A percentile compares a stretch with the other conserved stretches of the same genome.
Conservation (phyloP, 2,329 filamentous ascomycete genomes). For the Aspergillus persii region DNA sequence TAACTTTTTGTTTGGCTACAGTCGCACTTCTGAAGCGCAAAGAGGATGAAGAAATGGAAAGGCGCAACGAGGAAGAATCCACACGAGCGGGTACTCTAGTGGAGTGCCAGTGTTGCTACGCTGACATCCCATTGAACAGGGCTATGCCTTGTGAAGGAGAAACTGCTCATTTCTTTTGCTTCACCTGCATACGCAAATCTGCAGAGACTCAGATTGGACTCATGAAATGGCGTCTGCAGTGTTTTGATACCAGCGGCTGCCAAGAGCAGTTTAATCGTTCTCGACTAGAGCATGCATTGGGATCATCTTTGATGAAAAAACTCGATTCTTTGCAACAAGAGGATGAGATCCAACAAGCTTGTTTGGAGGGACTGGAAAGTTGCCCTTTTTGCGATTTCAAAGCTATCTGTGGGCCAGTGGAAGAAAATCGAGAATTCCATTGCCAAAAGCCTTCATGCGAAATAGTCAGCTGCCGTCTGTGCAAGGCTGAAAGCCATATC, state of each 20-base stretch:
- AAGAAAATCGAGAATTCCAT: constrained; percentile 68
- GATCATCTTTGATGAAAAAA: constrained; percentile 57
- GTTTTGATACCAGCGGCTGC: constrained; percentile 70
- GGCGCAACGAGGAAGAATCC: constrained; percentile 35
- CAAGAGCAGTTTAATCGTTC: constrained; percentile 56
- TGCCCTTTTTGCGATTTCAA: constrained; percentile 84
- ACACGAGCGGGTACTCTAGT: constrained; percentile 52
- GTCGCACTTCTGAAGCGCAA: constrained; percentile 17
- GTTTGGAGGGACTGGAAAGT: constrained; percentile 67
- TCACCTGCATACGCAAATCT: constrained; percentile 61
- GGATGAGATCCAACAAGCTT: constrained; percentile 65
- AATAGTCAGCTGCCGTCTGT: constrained; percentile 65
- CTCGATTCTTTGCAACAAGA: constrained; percentile 71
- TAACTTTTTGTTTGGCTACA: constrained; percentile 6
- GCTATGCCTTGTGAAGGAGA: constrained; percentile 66
- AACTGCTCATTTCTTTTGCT: constrained; percentile 66
- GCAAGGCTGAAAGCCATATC: constrained; percentile 66
- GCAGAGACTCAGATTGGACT: constrained; percentile 68
- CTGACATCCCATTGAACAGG: constrained; percentile 63
- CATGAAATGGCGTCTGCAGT: constrained; percentile 65
- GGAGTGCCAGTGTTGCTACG: constrained; percentile 74
- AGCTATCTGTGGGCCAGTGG: constrained; percentile 66
- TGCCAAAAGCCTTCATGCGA: constrained; percentile 67
- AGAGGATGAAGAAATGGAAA: constrained; percentile 28
- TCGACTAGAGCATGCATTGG: constrained; percentile 58